Base-by-base conservation (phyloP, 2,329 filamentous ascomycete species). In the Blumeria graminis region DNA sequence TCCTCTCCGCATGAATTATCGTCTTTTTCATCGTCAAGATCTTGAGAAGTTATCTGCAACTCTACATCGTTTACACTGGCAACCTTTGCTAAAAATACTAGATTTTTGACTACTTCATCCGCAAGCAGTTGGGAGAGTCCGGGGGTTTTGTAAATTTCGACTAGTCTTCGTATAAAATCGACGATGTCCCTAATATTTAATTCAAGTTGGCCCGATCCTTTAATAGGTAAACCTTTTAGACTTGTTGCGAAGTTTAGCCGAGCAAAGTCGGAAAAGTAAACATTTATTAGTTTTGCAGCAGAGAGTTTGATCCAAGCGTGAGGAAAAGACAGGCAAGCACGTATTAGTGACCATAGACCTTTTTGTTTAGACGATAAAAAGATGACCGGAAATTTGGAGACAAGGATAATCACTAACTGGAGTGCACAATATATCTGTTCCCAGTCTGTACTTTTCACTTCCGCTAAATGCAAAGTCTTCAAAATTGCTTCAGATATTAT, bases 211-310 rank as follows among this genome's bases (percentile, higher is more conserved):
- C 81, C 73, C 1, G 82, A 83, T 22, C 87, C 84, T 45, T 71
- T 66, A 11, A 94, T 70, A 1, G 82, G 78, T 51, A 87, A 68
- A 1, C 71, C 72, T 33, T 69, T 69, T 57, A 79, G 71, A 10
- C 74, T 75, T 34, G 65, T 67, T 34, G 72, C 71, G 48, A 74
- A 76, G 63, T 77, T 80, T 9, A 76, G 76, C 58, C 76, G 75
- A 22, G 84, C 84, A 60, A 94, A 80, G 66, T 94, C 85, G 3
- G 81, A 77, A 62, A 95, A 80, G 68, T 86, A 92, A n/a, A 76
- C 73, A 51, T 82, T 82, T 43, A 89, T 71, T 16, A 96, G 72
- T 58, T 78, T 81, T 10, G 88, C 78, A 16, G 87, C 79, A 7
- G 81, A 81, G 54, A 87, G 75, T 67, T 92, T 90, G 58, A 95